Conservation (phyloP, 2,329 filamentous ascomycete species). For the Tolypocladium capitatum region DNA sequence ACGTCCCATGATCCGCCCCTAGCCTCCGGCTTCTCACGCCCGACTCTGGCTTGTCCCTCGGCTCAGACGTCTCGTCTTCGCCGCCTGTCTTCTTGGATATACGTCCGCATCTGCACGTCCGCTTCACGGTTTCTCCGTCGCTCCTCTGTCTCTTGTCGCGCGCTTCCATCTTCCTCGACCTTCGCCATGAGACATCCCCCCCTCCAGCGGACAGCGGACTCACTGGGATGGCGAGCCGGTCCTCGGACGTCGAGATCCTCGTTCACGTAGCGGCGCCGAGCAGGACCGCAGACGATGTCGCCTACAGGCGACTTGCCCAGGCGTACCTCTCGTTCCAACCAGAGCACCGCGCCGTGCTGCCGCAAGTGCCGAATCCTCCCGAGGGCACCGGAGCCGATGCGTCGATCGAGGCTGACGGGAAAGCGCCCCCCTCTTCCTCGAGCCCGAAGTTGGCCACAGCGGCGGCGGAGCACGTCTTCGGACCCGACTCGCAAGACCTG, state of each 20-base stretch:
- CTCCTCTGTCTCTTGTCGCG: background rate
- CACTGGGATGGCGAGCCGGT: slow-evolving; percentile 12
- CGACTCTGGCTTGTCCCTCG: background rate
- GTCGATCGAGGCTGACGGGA: background rate
- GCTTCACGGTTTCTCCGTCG: background rate
- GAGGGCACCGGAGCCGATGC: background rate
- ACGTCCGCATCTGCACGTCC: background rate
- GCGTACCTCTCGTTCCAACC: slow-evolving; percentile 38
- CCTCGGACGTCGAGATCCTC: slow-evolving; percentile 34
- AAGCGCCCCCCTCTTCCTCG: slow-evolving; percentile 1
- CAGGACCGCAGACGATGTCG: slow-evolving; percentile 30
- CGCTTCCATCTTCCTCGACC: background rate
- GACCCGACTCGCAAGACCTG: slow-evolving; percentile 23
- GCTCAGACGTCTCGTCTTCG: background rate
- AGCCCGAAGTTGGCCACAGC: slow-evolving; percentile 4
- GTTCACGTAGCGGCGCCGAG: slow-evolving; percentile 42
- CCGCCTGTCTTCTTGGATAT: background rate
- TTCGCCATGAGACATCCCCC: slow-evolving; percentile 1
- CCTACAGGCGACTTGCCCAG: slow-evolving; percentile 34
- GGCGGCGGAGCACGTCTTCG: slow-evolving; percentile 10
- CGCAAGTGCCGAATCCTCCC: background rate
- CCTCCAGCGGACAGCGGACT: background rate
- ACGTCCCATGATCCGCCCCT: too few relatives aligned
- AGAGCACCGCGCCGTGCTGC: slow-evolving; percentile 3
- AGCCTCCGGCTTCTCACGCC: background rate